Evolutionary conservation across 352 stramenopile genomes (phyloP).

Genomic region (Phytophthora sansomeana): DNA sequence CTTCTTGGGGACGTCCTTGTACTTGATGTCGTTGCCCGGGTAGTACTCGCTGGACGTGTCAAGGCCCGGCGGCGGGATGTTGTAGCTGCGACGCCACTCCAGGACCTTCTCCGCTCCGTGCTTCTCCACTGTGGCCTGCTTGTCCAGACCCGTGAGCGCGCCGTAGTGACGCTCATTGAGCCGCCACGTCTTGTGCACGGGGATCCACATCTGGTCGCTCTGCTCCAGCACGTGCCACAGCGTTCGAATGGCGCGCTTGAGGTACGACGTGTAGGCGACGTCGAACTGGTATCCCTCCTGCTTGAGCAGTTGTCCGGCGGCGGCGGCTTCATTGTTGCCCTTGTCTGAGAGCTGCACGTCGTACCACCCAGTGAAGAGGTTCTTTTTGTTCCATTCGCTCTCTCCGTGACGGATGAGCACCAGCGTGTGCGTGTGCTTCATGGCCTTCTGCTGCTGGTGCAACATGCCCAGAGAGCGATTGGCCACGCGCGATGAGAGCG

Average conservation of each 20-base stretch:
- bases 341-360: slow-evolving; percentile 93
- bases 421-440: slow-evolving; percentile 89
- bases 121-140: slow-evolving; percentile 91
- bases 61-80: slow-evolving; percentile 96
- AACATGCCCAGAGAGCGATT: slow-evolving; percentile 42
- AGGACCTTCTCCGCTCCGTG: slow-evolving; percentile 94
- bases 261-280: slow-evolving; percentile 95
- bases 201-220: slow-evolving; percentile 95
- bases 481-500: slow-evolving; percentile 43
- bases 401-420: slow-evolving; percentile 95
- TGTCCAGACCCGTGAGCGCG: slow-evolving; percentile 92
- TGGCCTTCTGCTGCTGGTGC: slow-evolving; percentile 67
- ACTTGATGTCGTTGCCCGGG: slow-evolving; percentile 92
- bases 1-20: slow-evolving; percentile 84
- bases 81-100: slow-evolving; percentile 98
- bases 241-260: slow-evolving; percentile 96
- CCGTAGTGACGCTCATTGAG: slow-evolving; percentile 94
- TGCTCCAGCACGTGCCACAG: slow-evolving; percentile 95
- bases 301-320: slow-evolving; percentile 89
- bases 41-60: slow-evolving; percentile 93
- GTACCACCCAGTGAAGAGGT: slow-evolving; percentile 95
- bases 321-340: slow-evolving; percentile 92
- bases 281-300: slow-evolving; percentile 95
- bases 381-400: slow-evolving; percentile 96
- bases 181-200: slow-evolving; percentile 94